Evolutionary conservation across 2,329 filamentous ascomycete genomes (phyloP), one percentile per base, ranked within the genome.

Genomic region (Stachybotrys chlorohalonatus): DNA sequence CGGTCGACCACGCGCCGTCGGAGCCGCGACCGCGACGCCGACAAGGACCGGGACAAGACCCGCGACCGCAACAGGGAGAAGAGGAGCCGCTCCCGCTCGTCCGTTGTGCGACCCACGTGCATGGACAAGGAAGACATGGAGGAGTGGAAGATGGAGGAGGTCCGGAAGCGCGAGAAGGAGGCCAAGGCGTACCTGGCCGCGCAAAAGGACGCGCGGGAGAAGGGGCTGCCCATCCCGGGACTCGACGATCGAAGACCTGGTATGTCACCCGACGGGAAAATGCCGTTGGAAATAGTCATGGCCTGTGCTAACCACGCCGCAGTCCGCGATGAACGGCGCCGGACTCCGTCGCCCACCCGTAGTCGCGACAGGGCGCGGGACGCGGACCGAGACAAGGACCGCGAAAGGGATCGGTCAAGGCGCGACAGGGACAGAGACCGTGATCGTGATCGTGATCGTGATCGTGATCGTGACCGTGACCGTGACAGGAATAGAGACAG

Each of bases 101-200:
- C 68, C 5, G 59, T 65, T 8, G 62, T 66, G 5, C 68, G 71
- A 32, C 71, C 73, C 1, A 68, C 72, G 2, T 68, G 66, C 15
- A 66, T 74, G 17, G 76, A 71, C 55, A 76, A 76, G 51, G 73
- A 76, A n/a, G 75, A 75, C 47, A 70, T 75, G 31, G 80, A 83
- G 60, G 75, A 75, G 15, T 80, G 80, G 75, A 85, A 85, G 64
- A 77, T 80, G 59, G 78, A 79, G 55, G 81, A 84, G 61, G 81
- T 83, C 53, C 80, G 76, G 64, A 81, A 83, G 64, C 77, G 82
- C 52, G 82, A 85, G 64, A 78, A 78, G 58, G 82, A 85, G 66
- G 83, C 83, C 46, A 85, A 84, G 64, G 81, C 81, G 5, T 86
- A 85, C 60, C 70, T 85, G 45, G 81, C 81, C 7, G 81, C 81